Evolutionary conservation across 345 rosid genomes (phyloP).

Genomic region (Bruguiera gymnorhiza): DNA sequence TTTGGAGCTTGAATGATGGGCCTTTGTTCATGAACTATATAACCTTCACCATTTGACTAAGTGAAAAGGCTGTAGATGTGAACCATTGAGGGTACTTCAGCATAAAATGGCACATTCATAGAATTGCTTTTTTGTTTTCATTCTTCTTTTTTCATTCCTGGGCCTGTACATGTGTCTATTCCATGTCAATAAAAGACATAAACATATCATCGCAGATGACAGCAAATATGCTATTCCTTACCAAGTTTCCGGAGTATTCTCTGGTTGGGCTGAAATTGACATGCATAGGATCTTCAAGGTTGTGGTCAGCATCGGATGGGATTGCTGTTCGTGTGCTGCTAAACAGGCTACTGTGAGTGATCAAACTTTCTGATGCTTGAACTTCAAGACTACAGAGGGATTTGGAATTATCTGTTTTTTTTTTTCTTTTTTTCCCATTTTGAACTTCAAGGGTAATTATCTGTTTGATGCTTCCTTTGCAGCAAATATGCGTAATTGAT

Average conservation of each 20-base stretch:
- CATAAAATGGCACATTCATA: neutral
- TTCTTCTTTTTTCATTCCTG: too few species aligned
- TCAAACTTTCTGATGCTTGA: neutral
- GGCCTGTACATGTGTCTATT: neutral
- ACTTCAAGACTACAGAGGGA: neutral
- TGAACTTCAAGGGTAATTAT: neutral
- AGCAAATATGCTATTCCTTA: slow-evolving; percentile 21
- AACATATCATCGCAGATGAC: slow-evolving; percentile 12
- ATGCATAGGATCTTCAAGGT: slow-evolving; percentile 19
- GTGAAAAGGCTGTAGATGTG: too few species aligned
- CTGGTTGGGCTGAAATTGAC: slow-evolving; percentile 36
- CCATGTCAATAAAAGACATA: neutral
- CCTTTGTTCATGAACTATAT: too few species aligned
- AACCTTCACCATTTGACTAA: too few species aligned
- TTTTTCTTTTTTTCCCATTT: neutral
- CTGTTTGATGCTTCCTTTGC: neutral
- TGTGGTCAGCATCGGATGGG: slow-evolving; percentile 24
- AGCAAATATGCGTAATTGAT: slow-evolving; percentile 28
- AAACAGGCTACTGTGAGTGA: slow-evolving; percentile 23
- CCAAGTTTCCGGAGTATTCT: slow-evolving; percentile 35
- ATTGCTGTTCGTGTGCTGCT: neutral
- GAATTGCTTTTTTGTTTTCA: neutral
- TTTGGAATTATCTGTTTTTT: neutral
- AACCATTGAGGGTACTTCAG: too few species aligned
- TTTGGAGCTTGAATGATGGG: too few species aligned